These are phyloP conservation scores for Stagonosporopsis rhizophila DNA, from an alignment of 2,329 filamentous ascomycete species.

Conservation along the genomic window DNA sequence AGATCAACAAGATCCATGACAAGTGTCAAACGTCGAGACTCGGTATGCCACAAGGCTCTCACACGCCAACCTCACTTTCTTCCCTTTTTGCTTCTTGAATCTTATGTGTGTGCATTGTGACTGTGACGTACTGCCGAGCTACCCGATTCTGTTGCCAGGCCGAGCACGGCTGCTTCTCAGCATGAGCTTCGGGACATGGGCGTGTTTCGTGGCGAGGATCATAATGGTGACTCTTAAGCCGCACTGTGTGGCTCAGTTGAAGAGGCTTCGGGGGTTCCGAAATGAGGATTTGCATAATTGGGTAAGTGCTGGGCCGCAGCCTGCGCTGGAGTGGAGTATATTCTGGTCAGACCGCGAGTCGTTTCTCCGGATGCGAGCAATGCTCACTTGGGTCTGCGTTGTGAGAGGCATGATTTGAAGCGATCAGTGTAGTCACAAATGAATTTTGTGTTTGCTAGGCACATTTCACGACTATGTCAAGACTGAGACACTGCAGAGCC, in stretches of 20 bases:
- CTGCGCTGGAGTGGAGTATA: neutral
- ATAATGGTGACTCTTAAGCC: neutral
- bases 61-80: constrained; percentile 3
- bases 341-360: neutral
- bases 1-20: constrained; percentile 10
- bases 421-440: too few relatives aligned
- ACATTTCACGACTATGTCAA: too few relatives aligned
- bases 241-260: constrained; percentile 13
- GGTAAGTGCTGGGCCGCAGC: constrained; percentile 2
- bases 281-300: constrained; percentile 12
- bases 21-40: constrained; percentile 5
- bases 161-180: neutral
- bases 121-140: neutral
- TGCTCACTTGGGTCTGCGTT: neutral
- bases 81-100: neutral
- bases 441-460: too few relatives aligned
- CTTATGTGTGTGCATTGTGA: neutral
- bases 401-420: too few relatives aligned
- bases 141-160: neutral
- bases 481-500: too few relatives aligned
- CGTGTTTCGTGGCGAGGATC: constrained; percentile 4
- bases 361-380: neutral
- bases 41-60: neutral
- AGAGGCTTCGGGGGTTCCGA: constrained; percentile 3
- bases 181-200: neutral